A percentile compares a stretch with the other conserved stretches of the same genome.
phyloP scores from a whole-genome alignment of 108 stramenopile species.

The Skeletonema grethae region DNA sequence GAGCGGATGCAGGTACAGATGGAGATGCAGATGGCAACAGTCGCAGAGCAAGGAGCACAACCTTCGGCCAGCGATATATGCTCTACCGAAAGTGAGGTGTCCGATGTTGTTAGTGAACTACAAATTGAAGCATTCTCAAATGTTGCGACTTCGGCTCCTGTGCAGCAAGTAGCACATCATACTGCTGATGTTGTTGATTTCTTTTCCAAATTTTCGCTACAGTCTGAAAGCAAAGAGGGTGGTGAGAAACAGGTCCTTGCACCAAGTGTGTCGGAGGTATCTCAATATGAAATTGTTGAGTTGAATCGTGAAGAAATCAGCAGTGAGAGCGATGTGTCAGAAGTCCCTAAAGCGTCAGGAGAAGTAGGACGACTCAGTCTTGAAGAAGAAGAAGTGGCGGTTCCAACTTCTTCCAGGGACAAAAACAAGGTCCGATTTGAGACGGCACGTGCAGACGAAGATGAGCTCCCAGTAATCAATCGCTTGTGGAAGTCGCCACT shows the following conservation, averaged over 20 bases:
- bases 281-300: background rate
- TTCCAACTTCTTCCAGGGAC: background rate
- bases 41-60: background rate
- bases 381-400: background rate
- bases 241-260: background rate
- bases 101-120: background rate
- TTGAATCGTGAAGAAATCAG: background rate
- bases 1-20: background rate
- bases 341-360: background rate
- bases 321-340: background rate
- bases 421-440: background rate
- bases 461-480: background rate
- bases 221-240: conserved; percentile 5
- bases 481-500: conserved; percentile 45
- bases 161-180: background rate
- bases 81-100: background rate
- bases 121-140: background rate
- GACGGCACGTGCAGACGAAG: background rate
- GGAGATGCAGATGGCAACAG: background rate
- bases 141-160: background rate
- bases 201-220: conserved; percentile 40
- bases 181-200: conserved; percentile 33
- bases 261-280: background rate
- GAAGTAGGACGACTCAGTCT: background rate
- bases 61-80: background rate